These are phyloP conservation scores for Magnaporthales sp. DNA, from an alignment of 2,329 filamentous ascomycete species.

Conservation along the genomic window DNA sequence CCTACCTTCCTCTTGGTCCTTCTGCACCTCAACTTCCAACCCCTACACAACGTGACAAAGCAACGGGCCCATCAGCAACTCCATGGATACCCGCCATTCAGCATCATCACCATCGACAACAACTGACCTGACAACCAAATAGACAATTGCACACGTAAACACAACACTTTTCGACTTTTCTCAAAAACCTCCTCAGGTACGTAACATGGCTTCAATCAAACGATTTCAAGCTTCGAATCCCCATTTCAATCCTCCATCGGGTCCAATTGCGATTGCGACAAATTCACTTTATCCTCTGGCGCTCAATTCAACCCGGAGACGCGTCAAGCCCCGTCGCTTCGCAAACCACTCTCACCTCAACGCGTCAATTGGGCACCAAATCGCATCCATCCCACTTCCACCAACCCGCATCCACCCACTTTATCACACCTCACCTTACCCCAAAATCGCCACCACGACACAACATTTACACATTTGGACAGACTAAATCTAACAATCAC, in stretches of 20 bases:
- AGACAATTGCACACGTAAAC: conserved; percentile 7
- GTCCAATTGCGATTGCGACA: conserved; percentile 32
- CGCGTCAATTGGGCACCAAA: neutral
- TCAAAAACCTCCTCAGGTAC: conserved; percentile 22
- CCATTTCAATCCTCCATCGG: conserved; percentile 20
- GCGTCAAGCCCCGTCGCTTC: neutral
- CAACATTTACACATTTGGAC: neutral
- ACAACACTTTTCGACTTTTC: conserved; percentile 12
- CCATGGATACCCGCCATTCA: neutral
- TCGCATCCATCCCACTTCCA: conserved; percentile 4
- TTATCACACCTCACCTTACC: neutral
- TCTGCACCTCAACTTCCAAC: neutral
- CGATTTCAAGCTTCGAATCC: conserved; percentile 26
- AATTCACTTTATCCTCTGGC: conserved; percentile 12
- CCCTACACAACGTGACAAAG: neutral
- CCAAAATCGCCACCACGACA: neutral
- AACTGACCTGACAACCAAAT: neutral
- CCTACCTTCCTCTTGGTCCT: neutral
- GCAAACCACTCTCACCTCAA: neutral
- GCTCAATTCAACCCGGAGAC: neutral
- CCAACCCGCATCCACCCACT: conserved; percentile 4
- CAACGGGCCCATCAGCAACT: neutral
- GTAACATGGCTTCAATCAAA: conserved; percentile 16
- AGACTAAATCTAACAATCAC: neutral
- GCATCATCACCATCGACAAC: conserved; percentile 5